Conservation (phyloP, 164 flowering plant genomes). For the Taxillus chinensis region DNA sequence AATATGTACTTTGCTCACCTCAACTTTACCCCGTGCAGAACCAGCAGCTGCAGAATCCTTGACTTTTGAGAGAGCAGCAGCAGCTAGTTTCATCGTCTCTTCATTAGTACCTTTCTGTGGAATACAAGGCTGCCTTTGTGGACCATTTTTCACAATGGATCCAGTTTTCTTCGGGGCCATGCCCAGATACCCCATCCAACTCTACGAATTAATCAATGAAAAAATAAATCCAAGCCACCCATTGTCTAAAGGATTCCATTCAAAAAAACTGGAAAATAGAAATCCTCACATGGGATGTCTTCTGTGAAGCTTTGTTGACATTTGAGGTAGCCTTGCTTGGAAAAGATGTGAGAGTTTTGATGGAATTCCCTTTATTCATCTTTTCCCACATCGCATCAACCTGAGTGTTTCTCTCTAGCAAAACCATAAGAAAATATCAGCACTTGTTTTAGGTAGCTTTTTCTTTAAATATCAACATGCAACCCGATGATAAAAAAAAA, state of each 20-base stretch:
- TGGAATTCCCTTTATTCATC: conserved; percentile 59
- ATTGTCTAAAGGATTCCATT: background rate
- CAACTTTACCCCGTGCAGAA: conserved; percentile 66
- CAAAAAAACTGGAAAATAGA: conserved; percentile 2
- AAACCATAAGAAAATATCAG: conserved; percentile 2
- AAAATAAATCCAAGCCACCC: conserved; percentile 1
- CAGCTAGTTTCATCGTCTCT: conserved; percentile 71
- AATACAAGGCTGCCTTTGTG: conserved; percentile 20
- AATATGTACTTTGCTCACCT: conserved; percentile 30
- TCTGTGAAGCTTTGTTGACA: conserved; percentile 23
- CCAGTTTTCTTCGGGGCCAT: conserved; percentile 34
- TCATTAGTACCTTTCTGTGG: conserved; percentile 38
- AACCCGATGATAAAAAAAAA: background rate
- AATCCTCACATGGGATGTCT: conserved; percentile 30
- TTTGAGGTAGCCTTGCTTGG: conserved; percentile 25
- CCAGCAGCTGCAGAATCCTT: conserved; percentile 57
- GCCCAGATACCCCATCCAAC: conserved; percentile 73
- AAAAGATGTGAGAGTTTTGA: conserved; percentile 28
- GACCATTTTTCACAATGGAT: conserved; percentile 14
- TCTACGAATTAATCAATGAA: conserved; percentile 19
- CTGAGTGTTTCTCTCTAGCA: conserved; percentile 57
- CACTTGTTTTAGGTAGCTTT: background rate
- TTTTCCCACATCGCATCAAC: conserved; percentile 83
- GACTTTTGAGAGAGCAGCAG: conserved; percentile 78
- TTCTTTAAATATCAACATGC: background rate